A percentile compares a stretch with the other conserved stretches of the same genome.
Conservation (phyloP, 2,329 filamentous ascomycete species). For the Pseudogymnoascus sp. region DNA sequence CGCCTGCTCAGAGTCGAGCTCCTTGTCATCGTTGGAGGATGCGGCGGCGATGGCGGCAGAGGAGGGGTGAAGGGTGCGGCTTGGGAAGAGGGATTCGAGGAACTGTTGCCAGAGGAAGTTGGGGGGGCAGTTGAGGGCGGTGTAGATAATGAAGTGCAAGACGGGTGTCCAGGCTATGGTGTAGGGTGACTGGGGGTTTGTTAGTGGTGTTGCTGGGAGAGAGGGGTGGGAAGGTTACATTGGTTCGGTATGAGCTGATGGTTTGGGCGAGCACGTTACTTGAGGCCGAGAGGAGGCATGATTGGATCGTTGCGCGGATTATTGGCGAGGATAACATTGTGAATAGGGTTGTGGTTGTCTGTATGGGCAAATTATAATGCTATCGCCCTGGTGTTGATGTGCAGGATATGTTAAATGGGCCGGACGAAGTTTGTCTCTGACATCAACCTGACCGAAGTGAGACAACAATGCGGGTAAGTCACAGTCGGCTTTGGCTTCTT, state of each 20-base stretch:
- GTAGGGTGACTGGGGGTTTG: constrained; percentile 34
- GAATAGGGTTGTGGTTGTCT: constrained; percentile 11
- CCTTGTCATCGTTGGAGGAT: constrained; percentile 35
- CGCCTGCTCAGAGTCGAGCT: constrained; percentile 35
- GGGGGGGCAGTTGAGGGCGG: constrained; percentile 65
- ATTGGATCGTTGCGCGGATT: constrained; percentile 55
- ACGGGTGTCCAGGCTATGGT: constrained; percentile 60
- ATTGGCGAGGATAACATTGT: constrained; percentile 38
- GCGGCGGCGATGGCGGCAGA: constrained; percentile 34
- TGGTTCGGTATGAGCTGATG: constrained; percentile 53
- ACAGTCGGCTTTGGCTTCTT: not conserved
- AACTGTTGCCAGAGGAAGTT: constrained; percentile 83
- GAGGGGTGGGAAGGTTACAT: constrained; percentile 38
- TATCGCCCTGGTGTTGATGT: not conserved
- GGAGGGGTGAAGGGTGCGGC: constrained; percentile 42
- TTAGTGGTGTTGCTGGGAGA: not conserved
- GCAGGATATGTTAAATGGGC: not conserved
- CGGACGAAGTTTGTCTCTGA: not conserved
- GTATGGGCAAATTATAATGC: not conserved
- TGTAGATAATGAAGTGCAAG: constrained; percentile 70
- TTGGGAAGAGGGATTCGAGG: constrained; percentile 68
- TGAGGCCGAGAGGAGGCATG: constrained; percentile 54
- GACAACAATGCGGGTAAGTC: not conserved
- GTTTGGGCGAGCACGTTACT: constrained; percentile 69
- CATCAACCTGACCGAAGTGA: not conserved